Evolutionary conservation across 2,329 filamentous ascomycete species (phyloP).

Genomic region (Alternaria viburni): DNA sequence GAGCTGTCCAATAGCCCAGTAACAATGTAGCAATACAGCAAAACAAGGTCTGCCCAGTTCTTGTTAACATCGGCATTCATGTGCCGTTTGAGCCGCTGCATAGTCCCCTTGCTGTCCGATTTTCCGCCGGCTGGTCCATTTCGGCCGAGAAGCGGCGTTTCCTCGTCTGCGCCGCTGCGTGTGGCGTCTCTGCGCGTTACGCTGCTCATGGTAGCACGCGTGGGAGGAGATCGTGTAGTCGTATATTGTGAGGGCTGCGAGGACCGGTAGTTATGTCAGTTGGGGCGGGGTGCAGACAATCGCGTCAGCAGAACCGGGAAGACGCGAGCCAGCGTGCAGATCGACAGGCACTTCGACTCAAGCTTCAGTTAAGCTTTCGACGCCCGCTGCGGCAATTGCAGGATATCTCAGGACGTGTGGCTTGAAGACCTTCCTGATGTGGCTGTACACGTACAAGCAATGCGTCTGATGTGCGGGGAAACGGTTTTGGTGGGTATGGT

Average conservation of each 20-base stretch:
- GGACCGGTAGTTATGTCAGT: conserved; percentile 12
- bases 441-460: conserved; percentile 1
- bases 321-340: conserved; percentile 7
- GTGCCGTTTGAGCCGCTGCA: conserved; percentile 35
- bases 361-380: conserved; percentile 34
- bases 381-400: conserved; percentile 32
- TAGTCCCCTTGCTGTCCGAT: conserved; percentile 20
- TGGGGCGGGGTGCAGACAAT: conserved; percentile 11
- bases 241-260: conserved; percentile 7
- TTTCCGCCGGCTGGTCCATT: conserved; percentile 21
- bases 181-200: conserved; percentile 15
- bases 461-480: conserved; percentile 10
- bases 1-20: conserved; percentile 80
- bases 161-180: conserved; percentile 30
- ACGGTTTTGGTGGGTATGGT: neutral
- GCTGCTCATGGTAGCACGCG: conserved; percentile 20
- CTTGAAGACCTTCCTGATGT: conserved; percentile 14
- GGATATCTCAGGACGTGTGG: conserved; percentile 25
- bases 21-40: conserved; percentile 76
- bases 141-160: conserved; percentile 42
- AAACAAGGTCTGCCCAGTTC: conserved; percentile 69
- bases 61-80: conserved; percentile 62
- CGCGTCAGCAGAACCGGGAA: neutral
- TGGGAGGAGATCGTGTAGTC: neutral
- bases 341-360: conserved; percentile 27